These are phyloP conservation scores for Metroxylon sagu DNA, from an alignment of 176 grass and related monocot genomes.

Conservation along the genomic window DNA sequence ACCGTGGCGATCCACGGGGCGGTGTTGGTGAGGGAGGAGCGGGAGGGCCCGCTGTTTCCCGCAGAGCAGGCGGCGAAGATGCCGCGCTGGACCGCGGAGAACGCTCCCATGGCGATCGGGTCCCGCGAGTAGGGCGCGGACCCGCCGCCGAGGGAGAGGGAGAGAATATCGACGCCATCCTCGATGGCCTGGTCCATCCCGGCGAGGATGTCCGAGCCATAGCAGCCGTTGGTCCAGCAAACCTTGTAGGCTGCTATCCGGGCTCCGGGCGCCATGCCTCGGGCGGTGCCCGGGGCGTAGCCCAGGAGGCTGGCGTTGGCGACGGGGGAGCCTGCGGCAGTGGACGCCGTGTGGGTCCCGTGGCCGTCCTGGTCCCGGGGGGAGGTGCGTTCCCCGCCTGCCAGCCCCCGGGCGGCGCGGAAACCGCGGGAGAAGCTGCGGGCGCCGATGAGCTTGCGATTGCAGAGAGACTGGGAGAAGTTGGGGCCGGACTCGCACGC, in stretches of 20 bases:
- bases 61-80: conserved; percentile 80
- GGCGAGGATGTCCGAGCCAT: conserved; percentile 52
- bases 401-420: conserved; percentile 20
- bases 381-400: conserved; percentile 16
- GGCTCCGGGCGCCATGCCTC: conserved; percentile 67
- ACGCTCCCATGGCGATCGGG: conserved; percentile 60
- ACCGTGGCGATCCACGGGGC: conserved; percentile 78
- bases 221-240: conserved; percentile 66
- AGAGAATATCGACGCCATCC: conserved; percentile 79
- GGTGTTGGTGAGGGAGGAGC: conserved; percentile 50
- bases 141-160: conserved; percentile 63
- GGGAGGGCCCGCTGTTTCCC: conserved; percentile 65
- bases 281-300: conserved; percentile 52
- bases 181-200: conserved; percentile 74
- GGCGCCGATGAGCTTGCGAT: conserved; percentile 76
- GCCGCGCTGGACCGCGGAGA: conserved; percentile 48
- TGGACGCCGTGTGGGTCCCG: conserved; percentile 73
- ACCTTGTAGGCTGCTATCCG: conserved; percentile 83
- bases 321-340: conserved; percentile 43
- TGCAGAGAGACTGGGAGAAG: conserved; percentile 63
- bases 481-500: conserved; percentile 52
- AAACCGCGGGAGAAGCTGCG: conserved; percentile 52
- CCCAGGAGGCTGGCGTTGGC: conserved; percentile 44
- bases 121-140: conserved; percentile 42
- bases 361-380: conserved; percentile 66